Evolutionary conservation across 2,329 filamentous ascomycete species (phyloP).

Genomic region (Sporothrix brasiliensis): DNA sequence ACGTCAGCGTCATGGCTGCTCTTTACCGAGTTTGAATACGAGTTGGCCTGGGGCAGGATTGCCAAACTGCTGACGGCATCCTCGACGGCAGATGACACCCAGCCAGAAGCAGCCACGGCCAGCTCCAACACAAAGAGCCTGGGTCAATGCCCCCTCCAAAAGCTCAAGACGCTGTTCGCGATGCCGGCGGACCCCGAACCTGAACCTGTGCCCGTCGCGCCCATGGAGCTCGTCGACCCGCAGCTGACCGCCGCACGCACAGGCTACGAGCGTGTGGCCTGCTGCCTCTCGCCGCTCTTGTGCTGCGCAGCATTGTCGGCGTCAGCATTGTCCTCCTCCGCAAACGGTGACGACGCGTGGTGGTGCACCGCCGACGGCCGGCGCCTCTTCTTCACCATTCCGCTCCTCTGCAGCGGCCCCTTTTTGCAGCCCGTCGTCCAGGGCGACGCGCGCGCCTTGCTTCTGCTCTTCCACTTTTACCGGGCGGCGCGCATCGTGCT

Average conservation of each 20-base stretch:
- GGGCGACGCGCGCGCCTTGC: neutral
- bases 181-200: too few relatives aligned
- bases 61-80: neutral
- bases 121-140: too few relatives aligned
- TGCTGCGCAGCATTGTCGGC: neutral
- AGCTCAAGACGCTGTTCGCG: too few relatives aligned
- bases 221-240: neutral
- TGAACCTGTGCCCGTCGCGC: too few relatives aligned
- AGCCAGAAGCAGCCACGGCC: neutral
- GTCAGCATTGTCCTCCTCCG: neutral
- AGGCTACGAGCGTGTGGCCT: neutral
- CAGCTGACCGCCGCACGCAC: neutral
- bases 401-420: constrained; percentile 7
- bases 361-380: neutral
- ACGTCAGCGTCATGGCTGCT: neutral
- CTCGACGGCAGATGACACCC: neutral
- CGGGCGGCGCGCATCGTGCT: neutral
- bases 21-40: constrained; percentile 15
- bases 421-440: constrained; percentile 6
- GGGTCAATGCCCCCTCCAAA: too few relatives aligned
- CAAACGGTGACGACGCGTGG: neutral
- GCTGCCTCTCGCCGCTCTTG: constrained; percentile 1
- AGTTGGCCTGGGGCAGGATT: neutral
- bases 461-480: constrained; percentile 7
- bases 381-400: constrained; percentile 21